Evolutionary conservation across 2,329 filamentous ascomycete genomes (phyloP).

Genomic region (Stromatinia cepivora): DNA sequence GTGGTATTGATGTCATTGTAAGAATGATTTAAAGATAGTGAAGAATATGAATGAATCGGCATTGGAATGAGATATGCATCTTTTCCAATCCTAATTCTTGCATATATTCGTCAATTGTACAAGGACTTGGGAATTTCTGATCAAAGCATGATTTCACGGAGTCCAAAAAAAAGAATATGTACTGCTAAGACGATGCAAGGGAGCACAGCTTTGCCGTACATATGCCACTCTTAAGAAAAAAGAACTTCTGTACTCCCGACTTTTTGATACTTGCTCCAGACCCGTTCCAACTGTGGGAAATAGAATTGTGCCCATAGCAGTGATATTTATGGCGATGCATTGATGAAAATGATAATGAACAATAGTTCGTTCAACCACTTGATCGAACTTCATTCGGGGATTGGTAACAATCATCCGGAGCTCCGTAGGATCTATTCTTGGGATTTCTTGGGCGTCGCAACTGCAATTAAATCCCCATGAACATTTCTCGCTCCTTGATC

Average conservation of each 20-base stretch:
- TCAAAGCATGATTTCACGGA: slow-evolving; percentile 1
- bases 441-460: background rate
- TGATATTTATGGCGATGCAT: background rate
- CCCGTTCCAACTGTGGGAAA: background rate
- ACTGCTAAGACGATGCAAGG: slow-evolving; percentile 15
- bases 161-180: slow-evolving; percentile 1
- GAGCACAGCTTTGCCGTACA: slow-evolving; percentile 3
- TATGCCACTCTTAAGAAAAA: slow-evolving; percentile 5
- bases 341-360: background rate
- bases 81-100: background rate
- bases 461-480: background rate
- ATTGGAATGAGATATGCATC: slow-evolving; percentile 19
- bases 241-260: background rate
- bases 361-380: background rate
- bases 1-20: slow-evolving; percentile 6
- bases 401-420: background rate
- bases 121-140: background rate
- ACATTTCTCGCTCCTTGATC: slow-evolving; percentile 9
- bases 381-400: background rate
- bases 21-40: slow-evolving; percentile 5
- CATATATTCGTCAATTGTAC: slow-evolving; percentile 11
- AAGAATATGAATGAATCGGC: slow-evolving; percentile 4
- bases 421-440: background rate
- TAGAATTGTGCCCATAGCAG: slow-evolving; percentile 13
- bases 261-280: background rate